Evolutionary conservation across 2,329 filamentous ascomycete species (phyloP), one percentile per base, ranked within the genome.

Genomic region (Chaetoscypha palmicola): DNA sequence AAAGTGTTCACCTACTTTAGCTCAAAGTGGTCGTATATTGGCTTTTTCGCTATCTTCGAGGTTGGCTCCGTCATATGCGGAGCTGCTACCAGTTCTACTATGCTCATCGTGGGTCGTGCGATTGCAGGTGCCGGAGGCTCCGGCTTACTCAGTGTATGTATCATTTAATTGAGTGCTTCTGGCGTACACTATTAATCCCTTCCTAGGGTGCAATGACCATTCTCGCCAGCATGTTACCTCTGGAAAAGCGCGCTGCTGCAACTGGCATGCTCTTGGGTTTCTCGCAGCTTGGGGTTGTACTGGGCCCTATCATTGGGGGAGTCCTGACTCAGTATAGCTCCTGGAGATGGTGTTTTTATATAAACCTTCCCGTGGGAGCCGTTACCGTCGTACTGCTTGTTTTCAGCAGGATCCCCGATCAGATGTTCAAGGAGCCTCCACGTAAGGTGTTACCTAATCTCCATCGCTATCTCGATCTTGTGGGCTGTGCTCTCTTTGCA

Each of bases 91-190:
- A 71, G 64, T 12, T 73, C 71, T 0, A 50, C 58, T 0, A 72
- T 72, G 63, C 68, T 79, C 41, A 78, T 79, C 42, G 56, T 70
- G 5, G 74, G 74, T 2, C 67, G 75, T 2, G 70, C 71, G 1
- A 59, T 79, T 2, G 71, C 74, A 0, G 76, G 76, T 0, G 46
- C 70, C 0, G 76, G 76, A 1, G 65, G 65, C 1, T 66, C 73
- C 1, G 76, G 70, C 0, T 51, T 78, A 1, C 64, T 68, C 46
- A 72, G 67, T 10, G 75, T 75, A 0, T 7, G 24, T 28, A 12
- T 12, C 24, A 28, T 28, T 28, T 7, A 7, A 7, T 7, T 28
- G 7, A 28, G 7, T 28, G 7, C 24, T 7, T 7, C 7, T 28
- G 7, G 63, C 63, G 3, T 59, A 77, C 53, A 74, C 64, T 9